A percentile compares a stretch with the other conserved stretches of the same genome.
phyloP scores from a whole-genome alignment of 1,284 basidiomycete species.

The Tilletia caries region DNA sequence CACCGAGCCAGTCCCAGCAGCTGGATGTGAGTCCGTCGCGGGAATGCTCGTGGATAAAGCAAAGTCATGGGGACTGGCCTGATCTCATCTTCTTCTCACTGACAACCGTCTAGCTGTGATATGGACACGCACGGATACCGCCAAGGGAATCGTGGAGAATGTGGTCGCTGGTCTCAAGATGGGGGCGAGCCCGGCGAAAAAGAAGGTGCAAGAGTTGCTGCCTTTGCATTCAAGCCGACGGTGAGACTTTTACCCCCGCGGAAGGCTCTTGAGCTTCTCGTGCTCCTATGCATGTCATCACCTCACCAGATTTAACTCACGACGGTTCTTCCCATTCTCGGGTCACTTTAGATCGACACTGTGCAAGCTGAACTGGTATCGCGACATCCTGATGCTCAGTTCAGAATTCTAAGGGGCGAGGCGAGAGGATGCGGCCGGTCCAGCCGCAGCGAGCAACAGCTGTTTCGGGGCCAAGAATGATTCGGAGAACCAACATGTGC shows the following conservation, averaged over 20 bases:
- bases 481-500: background rate
- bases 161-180: conserved; percentile 9
- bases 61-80: background rate
- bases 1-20: conserved; percentile 23
- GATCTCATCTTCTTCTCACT: background rate
- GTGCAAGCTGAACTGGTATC: conserved; percentile 6
- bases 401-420: background rate
- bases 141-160: background rate
- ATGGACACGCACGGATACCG: background rate
- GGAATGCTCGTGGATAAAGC: background rate
- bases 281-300: background rate
- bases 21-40: conserved; percentile 19
- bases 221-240: background rate
- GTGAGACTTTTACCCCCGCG: too few relatives aligned
- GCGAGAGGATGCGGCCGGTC: background rate
- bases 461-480: background rate
- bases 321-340: background rate
- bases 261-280: too few relatives aligned
- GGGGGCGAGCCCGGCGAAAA: conserved; percentile 2
- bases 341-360: background rate
- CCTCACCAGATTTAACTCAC: background rate
- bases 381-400: background rate
- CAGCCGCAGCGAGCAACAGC: background rate
- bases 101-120: background rate
- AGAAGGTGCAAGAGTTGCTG: conserved; percentile 4